Conservation (phyloP, 1,284 basidiomycete genomes). For the Schizopora paradoxa region DNA sequence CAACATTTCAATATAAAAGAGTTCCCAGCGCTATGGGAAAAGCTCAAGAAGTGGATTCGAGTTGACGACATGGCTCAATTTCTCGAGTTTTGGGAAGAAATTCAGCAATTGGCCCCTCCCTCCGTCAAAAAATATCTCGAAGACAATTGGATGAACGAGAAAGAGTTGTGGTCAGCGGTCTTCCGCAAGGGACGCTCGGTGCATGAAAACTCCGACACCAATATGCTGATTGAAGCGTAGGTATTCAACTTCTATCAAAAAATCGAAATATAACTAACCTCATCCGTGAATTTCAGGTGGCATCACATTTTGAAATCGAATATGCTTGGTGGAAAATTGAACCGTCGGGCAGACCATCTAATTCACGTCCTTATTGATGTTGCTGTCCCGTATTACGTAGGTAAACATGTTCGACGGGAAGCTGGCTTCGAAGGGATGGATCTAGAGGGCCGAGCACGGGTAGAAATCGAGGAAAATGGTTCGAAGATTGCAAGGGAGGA, state of each 20-base stretch:
- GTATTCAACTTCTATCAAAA: background rate
- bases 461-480: no score
- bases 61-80: conserved; percentile 18
- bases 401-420: conserved; percentile 13
- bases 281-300: no score
- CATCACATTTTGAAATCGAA: conserved; percentile 25
- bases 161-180: conserved; percentile 23
- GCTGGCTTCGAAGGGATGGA: conserved; percentile 21
- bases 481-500: no score
- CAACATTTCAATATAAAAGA: conserved; percentile 17
- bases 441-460: no score
- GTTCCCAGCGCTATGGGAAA: conserved; percentile 19
- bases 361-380: conserved; percentile 15
- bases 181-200: conserved; percentile 19
- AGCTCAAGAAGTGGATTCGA: conserved; percentile 18
- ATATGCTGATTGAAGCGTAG: conserved; percentile 26
- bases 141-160: conserved; percentile 15
- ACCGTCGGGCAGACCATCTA: conserved; percentile 20
- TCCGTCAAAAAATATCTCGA: conserved; percentile 14
- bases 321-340: conserved; percentile 24
- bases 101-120: conserved; percentile 11
- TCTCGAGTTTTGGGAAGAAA: conserved; percentile 11
- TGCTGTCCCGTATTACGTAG: conserved; percentile 17
- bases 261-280: no score
- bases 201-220: conserved; percentile 20